Conservation (phyloP, 306 rosid species). For the Mucuna pruriens region DNA sequence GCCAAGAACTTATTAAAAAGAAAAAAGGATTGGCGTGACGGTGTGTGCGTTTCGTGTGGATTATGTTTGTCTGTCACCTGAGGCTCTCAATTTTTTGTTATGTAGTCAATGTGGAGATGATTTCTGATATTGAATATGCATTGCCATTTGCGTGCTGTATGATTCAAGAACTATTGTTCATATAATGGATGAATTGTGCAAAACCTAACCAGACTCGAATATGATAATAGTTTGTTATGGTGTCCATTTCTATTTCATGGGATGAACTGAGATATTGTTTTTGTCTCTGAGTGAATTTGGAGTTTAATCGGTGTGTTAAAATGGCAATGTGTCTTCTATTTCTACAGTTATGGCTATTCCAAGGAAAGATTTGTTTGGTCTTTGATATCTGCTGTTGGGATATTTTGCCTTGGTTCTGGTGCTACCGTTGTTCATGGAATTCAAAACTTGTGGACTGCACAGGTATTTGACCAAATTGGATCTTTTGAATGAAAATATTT, state of each 20-base stretch:
- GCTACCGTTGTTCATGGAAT: conserved; percentile 93
- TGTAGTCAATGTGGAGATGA: neutral
- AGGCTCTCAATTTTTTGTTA: too few relatives aligned
- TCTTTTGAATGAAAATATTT: conserved; percentile 20
- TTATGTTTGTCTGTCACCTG: conserved; percentile 21
- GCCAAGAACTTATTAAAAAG: neutral
- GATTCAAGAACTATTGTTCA: conserved; percentile 15
- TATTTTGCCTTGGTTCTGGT: conserved; percentile 98
- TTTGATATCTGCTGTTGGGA: conserved; percentile 97
- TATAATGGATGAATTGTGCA: conserved; percentile 17
- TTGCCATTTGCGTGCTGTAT: neutral
- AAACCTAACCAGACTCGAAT: neutral
- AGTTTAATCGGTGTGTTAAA: conserved; percentile 22
- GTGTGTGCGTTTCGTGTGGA: conserved; percentile 41
- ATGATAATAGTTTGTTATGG: conserved; percentile 1
- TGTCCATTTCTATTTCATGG: conserved; percentile 24
- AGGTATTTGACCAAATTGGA: conserved; percentile 55
- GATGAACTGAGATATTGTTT: conserved; percentile 6
- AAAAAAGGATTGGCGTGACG: neutral
- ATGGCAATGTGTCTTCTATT: conserved; percentile 34
- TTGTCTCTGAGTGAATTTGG: conserved; percentile 22
- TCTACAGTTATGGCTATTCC: conserved; percentile 91
- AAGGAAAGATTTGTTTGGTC: conserved; percentile 99
- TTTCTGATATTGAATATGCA: conserved; percentile 9
- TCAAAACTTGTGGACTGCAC: conserved; percentile 93